Evolutionary conservation across 805 yeast species (phyloP), one percentile per base, ranked within the genome.

Genomic region (Isabelozyma heimii): DNA sequence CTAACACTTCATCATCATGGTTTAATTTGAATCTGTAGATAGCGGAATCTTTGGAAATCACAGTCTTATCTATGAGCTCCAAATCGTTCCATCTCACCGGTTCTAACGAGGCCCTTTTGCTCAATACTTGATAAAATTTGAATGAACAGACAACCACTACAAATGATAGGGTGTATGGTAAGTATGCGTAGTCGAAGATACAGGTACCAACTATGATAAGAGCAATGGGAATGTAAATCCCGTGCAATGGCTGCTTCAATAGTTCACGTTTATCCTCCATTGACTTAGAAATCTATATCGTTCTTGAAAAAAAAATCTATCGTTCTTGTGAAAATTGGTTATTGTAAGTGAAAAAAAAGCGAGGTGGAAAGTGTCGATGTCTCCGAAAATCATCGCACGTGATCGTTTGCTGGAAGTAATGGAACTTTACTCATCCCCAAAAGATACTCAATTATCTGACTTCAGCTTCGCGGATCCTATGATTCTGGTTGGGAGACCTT

Each of bases 11-110:
- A 39, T 79, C 76, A 4, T 82, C 82, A 47, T 83, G 77, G 50
- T 72, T 72, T 58, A 88, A 70, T 59, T 81, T 81, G 70, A 88
- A 88, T 50, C 94, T 74, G 63, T 87, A 88, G 51, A 88, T 81
- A 40, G 91, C 91, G 6, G 85, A 68, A 66, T 87, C 84, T 57
- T 78, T 84, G 10, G 89, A 81, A 49, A 88, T 76, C 46, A 88
- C 72, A 1, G 92, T 88, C 67, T 84, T 87, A 56, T 88, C 94
- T 30, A 81, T 72, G 58, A 88, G 69, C 66, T 87, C 94, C 57
- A 86, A 77, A 13, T 81, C 76, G 44, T 77, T 79, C 84, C 89
- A 88, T 49, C 72, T 75, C 37, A 78, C 76, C 0, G 72, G 51
- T 49, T 76, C 76, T 42, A 86, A 60, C 5, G 84, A 73, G 16